Evolutionary conservation across 2,329 filamentous ascomycete species (phyloP), one percentile per base, ranked within the genome.

Genomic region (Chalaropsis ovoidea): DNA sequence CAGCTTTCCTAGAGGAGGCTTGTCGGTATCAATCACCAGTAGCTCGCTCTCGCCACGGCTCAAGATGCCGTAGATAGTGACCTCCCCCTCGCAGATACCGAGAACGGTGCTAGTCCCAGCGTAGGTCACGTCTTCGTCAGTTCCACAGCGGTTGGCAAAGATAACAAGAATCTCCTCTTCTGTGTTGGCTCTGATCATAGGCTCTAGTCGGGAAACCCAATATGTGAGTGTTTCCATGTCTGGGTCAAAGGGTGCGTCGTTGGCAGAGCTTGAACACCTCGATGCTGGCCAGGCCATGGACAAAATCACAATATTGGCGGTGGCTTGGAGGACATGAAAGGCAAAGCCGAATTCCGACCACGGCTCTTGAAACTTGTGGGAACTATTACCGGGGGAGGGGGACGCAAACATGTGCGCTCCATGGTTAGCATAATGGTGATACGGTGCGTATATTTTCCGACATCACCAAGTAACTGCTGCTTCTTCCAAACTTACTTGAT

Each of bases 231-330:
- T 90, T 19, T 88, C 83, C 74, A 88, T 80, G 69, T 92, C 88
- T 0, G 88, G 86, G 58, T 84, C 81, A 0, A 78, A 72, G 0
- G 82, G 82, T 68, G 68, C 76, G n/a, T 69, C 77, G 65, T 71
- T 82, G 71, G 77, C 84, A 7, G 66, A 64, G 13, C 70, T 77
- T 1, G 73, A 78, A 70, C 77, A 79, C 68, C 78, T 83, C 64
- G 72, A 77, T 1, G 87, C 90, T 42, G 88, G 77, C 88, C 88
- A 93, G 0, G 89, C 87, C 88, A 92, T 91, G 2, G 82, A 83
- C 0, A 93, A 69, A 41, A 90, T 82, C 1, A 89, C 83, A 0
- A 92, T 69, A 17, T 84, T 83, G 0, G 86, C 80, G 0, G 79
- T 71, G 0, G 41, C 41, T 0, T 82, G 74, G 0, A 90, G 72